A percentile compares a stretch with the other conserved stretches of the same genome.
These are phyloP conservation scores for Acer negundo DNA, from an alignment of 345 rosid genomes.

Conservation along the genomic window DNA sequence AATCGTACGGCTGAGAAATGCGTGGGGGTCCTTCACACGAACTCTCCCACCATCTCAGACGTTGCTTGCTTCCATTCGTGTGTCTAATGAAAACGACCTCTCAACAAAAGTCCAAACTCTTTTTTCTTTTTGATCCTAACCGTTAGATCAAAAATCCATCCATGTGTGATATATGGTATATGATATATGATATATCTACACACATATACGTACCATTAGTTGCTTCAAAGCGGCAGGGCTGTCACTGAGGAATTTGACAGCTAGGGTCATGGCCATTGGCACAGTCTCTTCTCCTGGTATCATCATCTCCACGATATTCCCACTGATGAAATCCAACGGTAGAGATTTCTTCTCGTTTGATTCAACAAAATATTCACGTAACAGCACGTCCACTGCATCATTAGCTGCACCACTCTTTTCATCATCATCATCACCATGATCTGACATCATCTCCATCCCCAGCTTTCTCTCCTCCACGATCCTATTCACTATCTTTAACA, in stretches of 20 bases:
- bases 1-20: constrained; percentile 41
- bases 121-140: constrained; percentile 28
- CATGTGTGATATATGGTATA: no score
- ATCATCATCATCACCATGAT: neutral
- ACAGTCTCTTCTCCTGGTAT: constrained; percentile 96
- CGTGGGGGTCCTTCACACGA: constrained; percentile 28
- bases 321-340: constrained; percentile 70
- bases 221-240: constrained; percentile 59
- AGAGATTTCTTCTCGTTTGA: constrained; percentile 53
- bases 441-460: constrained; percentile 29
- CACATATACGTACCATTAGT: constrained; percentile 52
- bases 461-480: constrained; percentile 63
- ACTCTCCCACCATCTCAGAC: constrained; percentile 27
- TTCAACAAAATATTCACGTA: constrained; percentile 46
- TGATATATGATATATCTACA: no score
- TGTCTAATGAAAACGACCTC: constrained; percentile 42
- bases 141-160: constrained; percentile 31
- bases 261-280: constrained; percentile 86
- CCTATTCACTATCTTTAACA: constrained; percentile 60
- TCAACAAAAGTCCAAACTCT: constrained; percentile 39
- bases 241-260: constrained; percentile 79
- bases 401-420: constrained; percentile 25
- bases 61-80: constrained; percentile 41
- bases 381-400: constrained; percentile 71
- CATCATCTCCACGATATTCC: constrained; percentile 91